Base-by-base conservation (phyloP, 805 yeast species). In the Yarrowia hollandica region DNA sequence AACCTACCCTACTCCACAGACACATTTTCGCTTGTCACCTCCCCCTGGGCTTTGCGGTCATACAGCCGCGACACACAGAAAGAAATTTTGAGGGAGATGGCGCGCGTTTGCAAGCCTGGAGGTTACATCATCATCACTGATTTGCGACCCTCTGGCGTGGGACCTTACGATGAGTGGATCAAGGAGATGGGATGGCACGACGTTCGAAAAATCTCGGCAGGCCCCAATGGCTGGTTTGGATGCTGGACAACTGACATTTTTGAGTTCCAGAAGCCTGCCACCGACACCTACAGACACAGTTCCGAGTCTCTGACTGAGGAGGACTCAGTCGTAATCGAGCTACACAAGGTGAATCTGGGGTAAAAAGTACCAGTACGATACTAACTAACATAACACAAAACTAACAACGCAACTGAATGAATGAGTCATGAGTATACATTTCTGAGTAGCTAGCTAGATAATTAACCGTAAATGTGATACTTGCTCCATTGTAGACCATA, bases 171-270 rank as follows among this genome's bases (percentile, higher is more conserved):
- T 8, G 19, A 37, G 35, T 52, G 58, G 58, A 52, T 52, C 19
- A 35, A 35, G 19, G 58, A 35, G 16, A 34, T 52, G 58, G 58
- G 58, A 18, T 52, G 58, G 58, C 33, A 25, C 12, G 34, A 52
- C 15, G 58, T 52, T 10, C 44, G 26, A 9, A 52, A 18, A 35
- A 35, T 25, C n/a, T 25, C 44, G 3, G 58, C 58, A 8, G 58
- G 58, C 34, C 44, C 58, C 34, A 52, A 52, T 25, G 58, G 58
- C 33, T 52, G 58, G 58, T 52, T 52, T 12, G 58, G 58, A 8
- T 52, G 35, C 35, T 52, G 58, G 58, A 22, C 44, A 1, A 52
- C 58, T 11, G 44, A 35, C 25, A 15, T 23, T 19, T 52, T 16
- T 26, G 34, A 19, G 58, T 52, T 52, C 33, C 33, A 28, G 19